A percentile compares a stretch with the other conserved stretches of the same genome.
Evolutionary conservation across 1,139 yeast genomes (phyloP).

Genomic region (Pichia sp.): DNA sequence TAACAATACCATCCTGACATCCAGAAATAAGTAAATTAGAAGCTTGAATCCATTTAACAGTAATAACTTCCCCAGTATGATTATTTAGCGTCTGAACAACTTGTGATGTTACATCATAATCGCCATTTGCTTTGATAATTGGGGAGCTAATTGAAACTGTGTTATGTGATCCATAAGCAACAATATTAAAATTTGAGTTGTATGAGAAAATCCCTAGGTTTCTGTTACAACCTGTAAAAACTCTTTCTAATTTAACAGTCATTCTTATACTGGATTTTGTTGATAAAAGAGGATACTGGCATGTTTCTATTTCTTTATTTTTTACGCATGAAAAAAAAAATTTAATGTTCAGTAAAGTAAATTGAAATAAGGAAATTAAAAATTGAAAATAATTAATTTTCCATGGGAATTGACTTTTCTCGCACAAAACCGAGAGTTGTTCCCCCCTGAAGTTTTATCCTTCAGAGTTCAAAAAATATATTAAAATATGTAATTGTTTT

Average conservation of each 20-base stretch:
- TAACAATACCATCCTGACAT: slow-evolving; percentile 57
- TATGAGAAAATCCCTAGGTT: slow-evolving; percentile 65
- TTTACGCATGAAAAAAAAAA: not conserved
- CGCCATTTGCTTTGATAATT: slow-evolving; percentile 30
- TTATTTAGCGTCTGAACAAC: slow-evolving; percentile 50
- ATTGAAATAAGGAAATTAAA: not conserved
- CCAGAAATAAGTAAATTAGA: slow-evolving; percentile 49
- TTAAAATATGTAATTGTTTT: no score
- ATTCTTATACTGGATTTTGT: not conserved
- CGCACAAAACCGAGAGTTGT: no score
- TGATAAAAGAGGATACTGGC: not conserved
- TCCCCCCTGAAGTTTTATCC: no score
- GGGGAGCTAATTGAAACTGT: slow-evolving; percentile 68
- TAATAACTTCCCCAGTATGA: slow-evolving; percentile 52
- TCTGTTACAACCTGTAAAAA: slow-evolving; percentile 74
- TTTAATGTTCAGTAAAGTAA: no score
- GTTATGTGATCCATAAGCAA: slow-evolving; percentile 74
- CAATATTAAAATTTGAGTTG: slow-evolving; percentile 32
- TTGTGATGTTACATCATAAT: slow-evolving; percentile 34
- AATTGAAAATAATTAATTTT: no score
- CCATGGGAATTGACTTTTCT: no score
- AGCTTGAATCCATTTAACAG: slow-evolving; percentile 50
- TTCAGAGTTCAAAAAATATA: no score
- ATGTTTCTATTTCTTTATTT: not conserved
- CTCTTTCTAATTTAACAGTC: slow-evolving; percentile 38